These are phyloP conservation scores for Aegilops bicornis DNA, from an alignment of 176 grass and related monocot species.

Conservation along the genomic window DNA sequence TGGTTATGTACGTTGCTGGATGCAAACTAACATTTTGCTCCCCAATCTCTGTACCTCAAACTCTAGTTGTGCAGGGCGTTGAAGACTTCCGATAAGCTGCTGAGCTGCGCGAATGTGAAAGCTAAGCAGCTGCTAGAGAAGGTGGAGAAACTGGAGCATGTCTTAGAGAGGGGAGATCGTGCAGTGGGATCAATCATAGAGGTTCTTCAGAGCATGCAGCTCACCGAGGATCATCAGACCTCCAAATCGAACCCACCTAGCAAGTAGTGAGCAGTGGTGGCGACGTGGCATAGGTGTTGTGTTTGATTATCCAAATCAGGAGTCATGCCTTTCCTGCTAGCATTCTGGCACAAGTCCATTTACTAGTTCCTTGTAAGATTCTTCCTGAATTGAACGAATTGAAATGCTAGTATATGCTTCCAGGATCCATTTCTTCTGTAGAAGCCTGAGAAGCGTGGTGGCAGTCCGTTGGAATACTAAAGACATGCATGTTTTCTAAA, in stretches of 20 bases:
- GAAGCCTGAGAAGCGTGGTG: background rate
- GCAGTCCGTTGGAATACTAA: too few relatives aligned
- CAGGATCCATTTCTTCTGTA: background rate
- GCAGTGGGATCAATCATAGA: constrained; percentile 19
- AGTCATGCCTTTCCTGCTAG: background rate
- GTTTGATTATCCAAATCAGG: background rate
- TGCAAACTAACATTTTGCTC: background rate
- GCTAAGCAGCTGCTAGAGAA: constrained; percentile 29
- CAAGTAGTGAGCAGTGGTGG: constrained; percentile 23
- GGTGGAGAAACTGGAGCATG: constrained; percentile 19
- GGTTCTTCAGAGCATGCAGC: background rate
- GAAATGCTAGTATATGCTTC: background rate
- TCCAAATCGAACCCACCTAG: background rate
- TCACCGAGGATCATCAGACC: background rate
- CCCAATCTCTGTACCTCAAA: background rate
- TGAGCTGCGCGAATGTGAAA: constrained; percentile 4
- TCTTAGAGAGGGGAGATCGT: constrained; percentile 20
- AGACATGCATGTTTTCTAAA: too few relatives aligned
- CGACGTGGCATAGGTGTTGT: background rate
- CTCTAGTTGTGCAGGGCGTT: constrained; percentile 23
- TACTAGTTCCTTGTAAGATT: background rate
- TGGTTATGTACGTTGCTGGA: background rate
- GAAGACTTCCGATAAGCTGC: constrained; percentile 48
- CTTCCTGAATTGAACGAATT: background rate
- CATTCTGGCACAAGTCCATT: background rate